phyloP scores from a whole-genome alignment of 2,329 filamentous ascomycete species.

The Alternaria rosae region DNA sequence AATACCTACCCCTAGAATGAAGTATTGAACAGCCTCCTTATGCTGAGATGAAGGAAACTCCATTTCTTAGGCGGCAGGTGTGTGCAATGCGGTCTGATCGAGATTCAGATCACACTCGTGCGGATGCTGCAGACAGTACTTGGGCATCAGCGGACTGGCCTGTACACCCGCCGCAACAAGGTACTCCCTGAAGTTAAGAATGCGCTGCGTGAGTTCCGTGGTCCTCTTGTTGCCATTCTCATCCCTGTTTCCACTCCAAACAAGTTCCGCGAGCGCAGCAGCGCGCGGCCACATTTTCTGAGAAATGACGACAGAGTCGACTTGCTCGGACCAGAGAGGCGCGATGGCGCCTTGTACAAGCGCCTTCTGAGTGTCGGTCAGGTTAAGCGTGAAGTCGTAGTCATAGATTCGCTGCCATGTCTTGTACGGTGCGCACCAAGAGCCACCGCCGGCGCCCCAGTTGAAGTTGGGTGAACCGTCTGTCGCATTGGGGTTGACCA shows the following conservation, averaged over 20 bases:
- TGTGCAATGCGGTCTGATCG: conserved; percentile 53
- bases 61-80: not conserved
- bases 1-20: not conserved
- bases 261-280: conserved; percentile 63
- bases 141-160: conserved; percentile 61
- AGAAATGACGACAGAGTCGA: conserved; percentile 61
- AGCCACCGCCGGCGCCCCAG: conserved; percentile 61
- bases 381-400: conserved; percentile 62
- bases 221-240: conserved; percentile 59
- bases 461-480: conserved; percentile 59
- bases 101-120: conserved; percentile 65
- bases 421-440: conserved; percentile 67
- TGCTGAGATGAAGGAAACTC: not conserved
- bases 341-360: conserved; percentile 62
- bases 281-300: conserved; percentile 64
- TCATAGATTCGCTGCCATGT: conserved; percentile 68
- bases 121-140: conserved; percentile 65
- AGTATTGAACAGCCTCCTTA: not conserved
- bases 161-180: conserved; percentile 62
- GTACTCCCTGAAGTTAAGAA: conserved; percentile 68
- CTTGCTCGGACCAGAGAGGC: conserved; percentile 63
- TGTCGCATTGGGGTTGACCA: conserved; percentile 58
- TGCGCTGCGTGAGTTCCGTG: conserved; percentile 62
- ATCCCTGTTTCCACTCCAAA: conserved; percentile 64
- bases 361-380: conserved; percentile 56